These are phyloP conservation scores for Talaromyces ruber DNA, from an alignment of 495 filamentous ascomycete genomes.

Conservation along the genomic window DNA sequence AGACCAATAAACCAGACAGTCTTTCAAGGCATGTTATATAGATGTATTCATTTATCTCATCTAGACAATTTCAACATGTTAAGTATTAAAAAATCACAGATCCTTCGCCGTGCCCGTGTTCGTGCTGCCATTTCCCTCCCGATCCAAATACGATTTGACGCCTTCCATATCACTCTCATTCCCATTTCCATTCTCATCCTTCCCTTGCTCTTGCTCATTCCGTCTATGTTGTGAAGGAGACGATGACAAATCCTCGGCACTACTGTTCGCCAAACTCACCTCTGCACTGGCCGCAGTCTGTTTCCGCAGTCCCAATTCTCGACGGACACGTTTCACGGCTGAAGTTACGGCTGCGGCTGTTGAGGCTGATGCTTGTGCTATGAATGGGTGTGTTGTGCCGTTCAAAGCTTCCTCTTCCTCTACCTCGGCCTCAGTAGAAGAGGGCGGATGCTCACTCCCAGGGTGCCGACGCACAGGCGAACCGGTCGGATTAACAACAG, in stretches of 20 bases:
- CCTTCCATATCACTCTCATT: slow-evolving; percentile 18
- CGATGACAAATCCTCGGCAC: slow-evolving; percentile 42
- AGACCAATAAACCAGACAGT: neutral
- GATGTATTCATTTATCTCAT: neutral
- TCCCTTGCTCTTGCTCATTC: slow-evolving; percentile 2
- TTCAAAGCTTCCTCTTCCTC: neutral
- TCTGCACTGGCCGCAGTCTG: slow-evolving; percentile 50
- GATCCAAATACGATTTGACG: slow-evolving; percentile 17
- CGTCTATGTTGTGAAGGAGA: slow-evolving; percentile 5
- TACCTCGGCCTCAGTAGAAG: neutral
- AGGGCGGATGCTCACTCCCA: neutral
- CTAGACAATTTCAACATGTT: neutral
- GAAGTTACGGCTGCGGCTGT: slow-evolving; percentile 8
- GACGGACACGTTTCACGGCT: slow-evolving; percentile 22
- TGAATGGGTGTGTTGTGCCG: neutral
- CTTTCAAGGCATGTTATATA: neutral
- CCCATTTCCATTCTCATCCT: slow-evolving; percentile 7
- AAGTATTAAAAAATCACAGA: neutral
- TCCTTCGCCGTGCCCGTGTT: neutral
- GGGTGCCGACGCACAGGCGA: neutral
- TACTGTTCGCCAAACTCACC: slow-evolving; percentile 60
- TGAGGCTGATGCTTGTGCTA: slow-evolving; percentile 4
- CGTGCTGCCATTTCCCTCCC: neutral
- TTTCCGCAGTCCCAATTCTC: slow-evolving; percentile 57
- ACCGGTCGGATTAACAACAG: neutral